phyloP scores from a whole-genome alignment of 2,329 filamentous ascomycete species.

The Colletotrichum sp. region DNA sequence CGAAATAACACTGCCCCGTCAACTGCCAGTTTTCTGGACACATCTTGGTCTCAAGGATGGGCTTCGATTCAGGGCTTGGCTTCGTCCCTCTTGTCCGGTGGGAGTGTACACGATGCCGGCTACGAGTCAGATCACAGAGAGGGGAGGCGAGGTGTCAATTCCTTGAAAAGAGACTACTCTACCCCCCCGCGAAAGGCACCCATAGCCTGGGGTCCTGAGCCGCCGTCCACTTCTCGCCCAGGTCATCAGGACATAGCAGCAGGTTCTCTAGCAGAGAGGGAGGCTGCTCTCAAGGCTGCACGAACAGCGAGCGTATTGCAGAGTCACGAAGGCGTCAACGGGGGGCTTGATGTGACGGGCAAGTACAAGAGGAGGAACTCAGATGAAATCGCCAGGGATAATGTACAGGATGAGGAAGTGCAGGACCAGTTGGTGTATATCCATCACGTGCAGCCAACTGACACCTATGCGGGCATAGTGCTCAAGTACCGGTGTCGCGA shows the following conservation, averaged over 20 bases:
- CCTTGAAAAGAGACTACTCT: conserved; percentile 14
- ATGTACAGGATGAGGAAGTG: conserved; percentile 60
- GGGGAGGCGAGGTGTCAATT: conserved; percentile 2
- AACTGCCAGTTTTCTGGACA: conserved; percentile 49
- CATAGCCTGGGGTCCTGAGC: conserved; percentile 55
- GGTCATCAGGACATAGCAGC: conserved; percentile 55
- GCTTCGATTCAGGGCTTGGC: conserved; percentile 60
- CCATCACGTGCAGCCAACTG: conserved; percentile 80
- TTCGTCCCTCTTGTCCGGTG: conserved; percentile 44
- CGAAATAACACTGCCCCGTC: conserved; percentile 35
- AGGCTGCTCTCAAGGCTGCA: conserved; percentile 59
- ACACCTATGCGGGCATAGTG: conserved; percentile 90
- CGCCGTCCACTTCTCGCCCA: conserved; percentile 42
- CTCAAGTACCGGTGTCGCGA: conserved; percentile 89
- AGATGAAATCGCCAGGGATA: conserved; percentile 56
- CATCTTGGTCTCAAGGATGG: conserved; percentile 60
- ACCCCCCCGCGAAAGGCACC: conserved; percentile 26
- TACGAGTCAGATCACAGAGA: conserved; percentile 19
- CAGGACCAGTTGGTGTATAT: conserved; percentile 87
- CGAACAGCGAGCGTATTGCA: conserved; percentile 65
- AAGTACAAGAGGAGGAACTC: conserved; percentile 71
- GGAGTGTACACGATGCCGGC: conserved; percentile 30
- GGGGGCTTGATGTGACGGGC: conserved; percentile 58
- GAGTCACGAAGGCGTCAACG: conserved; percentile 65
- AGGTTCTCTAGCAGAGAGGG: conserved; percentile 57